A percentile compares a stretch with the other conserved stretches of the same genome.
Conservation (phyloP, 352 stramenopile species). For the Peronospora belbahrii region DNA sequence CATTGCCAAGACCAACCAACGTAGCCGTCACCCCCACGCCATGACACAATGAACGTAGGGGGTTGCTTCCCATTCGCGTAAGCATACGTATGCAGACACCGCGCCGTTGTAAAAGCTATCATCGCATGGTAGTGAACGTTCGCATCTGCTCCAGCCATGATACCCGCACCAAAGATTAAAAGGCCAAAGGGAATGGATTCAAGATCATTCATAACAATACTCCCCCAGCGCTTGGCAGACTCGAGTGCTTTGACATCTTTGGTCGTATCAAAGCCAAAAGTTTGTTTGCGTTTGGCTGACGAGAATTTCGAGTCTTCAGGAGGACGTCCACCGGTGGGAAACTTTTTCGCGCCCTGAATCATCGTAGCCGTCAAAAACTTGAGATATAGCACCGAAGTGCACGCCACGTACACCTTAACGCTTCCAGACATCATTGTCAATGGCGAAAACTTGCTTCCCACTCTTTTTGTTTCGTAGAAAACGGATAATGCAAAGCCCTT, state of each 20-base stretch:
- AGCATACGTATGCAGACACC: slow-evolving; percentile 37
- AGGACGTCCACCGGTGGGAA: slow-evolving; percentile 32
- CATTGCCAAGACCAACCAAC: background rate
- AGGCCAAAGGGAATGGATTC: slow-evolving; percentile 48
- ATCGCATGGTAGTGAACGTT: slow-evolving; percentile 30
- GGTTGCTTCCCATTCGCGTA: slow-evolving; percentile 44
- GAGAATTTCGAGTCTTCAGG: slow-evolving; percentile 44
- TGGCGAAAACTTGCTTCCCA: background rate
- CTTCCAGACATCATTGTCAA: background rate
- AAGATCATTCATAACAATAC: slow-evolving; percentile 56
- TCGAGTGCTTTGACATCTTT: slow-evolving; percentile 25
- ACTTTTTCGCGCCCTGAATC: slow-evolving; percentile 47
- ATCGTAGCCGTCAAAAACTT: slow-evolving; percentile 51
- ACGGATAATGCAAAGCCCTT: too few relatives aligned
- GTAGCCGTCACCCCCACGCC: slow-evolving; percentile 24
- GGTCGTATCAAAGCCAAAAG: slow-evolving; percentile 29
- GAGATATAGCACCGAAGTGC: slow-evolving; percentile 44
- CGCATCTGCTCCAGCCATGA: slow-evolving; percentile 28
- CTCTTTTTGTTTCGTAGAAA: background rate
- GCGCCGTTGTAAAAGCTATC: slow-evolving; percentile 34
- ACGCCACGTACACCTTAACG: slow-evolving; percentile 46
- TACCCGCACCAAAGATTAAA: slow-evolving; percentile 32
- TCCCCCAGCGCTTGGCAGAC: slow-evolving; percentile 37
- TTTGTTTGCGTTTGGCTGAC: slow-evolving; percentile 35
- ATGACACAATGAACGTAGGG: slow-evolving; percentile 36